These are phyloP conservation scores for Blastomyces silverae DNA, from an alignment of 2,329 filamentous ascomycete species.

Conservation along the genomic window DNA sequence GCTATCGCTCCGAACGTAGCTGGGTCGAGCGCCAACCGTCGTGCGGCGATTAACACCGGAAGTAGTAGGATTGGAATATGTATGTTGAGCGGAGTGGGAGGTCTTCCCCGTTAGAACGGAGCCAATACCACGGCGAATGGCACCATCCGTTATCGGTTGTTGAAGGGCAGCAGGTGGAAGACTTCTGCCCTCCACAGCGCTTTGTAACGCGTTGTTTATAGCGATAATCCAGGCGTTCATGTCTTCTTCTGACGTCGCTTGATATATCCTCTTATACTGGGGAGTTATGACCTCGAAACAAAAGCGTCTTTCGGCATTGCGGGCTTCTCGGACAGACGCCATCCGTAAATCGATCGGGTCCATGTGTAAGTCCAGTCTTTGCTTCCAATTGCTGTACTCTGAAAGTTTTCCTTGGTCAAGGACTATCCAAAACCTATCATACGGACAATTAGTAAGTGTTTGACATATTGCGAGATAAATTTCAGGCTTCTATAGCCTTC, in stretches of 20 bases:
- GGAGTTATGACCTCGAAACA: conserved; percentile 99
- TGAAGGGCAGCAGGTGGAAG: conserved; percentile 44
- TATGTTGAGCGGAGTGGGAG: conserved; percentile 50
- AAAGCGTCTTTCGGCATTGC: conserved; percentile 88
- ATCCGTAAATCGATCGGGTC: conserved; percentile 95
- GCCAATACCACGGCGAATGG: conserved; percentile 76
- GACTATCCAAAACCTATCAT: conserved; percentile 86
- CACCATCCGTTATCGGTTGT: conserved; percentile 45
- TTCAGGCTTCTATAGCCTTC: background rate
- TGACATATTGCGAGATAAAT: background rate
- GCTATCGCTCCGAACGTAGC: conserved; percentile 60
- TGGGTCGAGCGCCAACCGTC: conserved; percentile 82
- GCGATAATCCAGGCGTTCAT: conserved; percentile 95
- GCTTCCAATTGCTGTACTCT: conserved; percentile 99
- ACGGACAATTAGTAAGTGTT: conserved; percentile 15
- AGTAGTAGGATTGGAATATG: conserved; percentile 38
- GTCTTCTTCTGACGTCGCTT: conserved; percentile 95
- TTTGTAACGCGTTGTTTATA: conserved; percentile 95
- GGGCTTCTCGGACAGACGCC: conserved; percentile 91
- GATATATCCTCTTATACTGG: conserved; percentile 90
- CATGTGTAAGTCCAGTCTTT: conserved; percentile 92
- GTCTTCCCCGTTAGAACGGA: conserved; percentile 91
- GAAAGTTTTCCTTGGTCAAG: conserved; percentile 93
- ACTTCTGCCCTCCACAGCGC: conserved; percentile 78
- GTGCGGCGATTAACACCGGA: conserved; percentile 69